A percentile compares a stretch with the other conserved stretches of the same genome.
phyloP scores from a whole-genome alignment of 805 yeast species.

The Yamadazyma sp. region DNA sequence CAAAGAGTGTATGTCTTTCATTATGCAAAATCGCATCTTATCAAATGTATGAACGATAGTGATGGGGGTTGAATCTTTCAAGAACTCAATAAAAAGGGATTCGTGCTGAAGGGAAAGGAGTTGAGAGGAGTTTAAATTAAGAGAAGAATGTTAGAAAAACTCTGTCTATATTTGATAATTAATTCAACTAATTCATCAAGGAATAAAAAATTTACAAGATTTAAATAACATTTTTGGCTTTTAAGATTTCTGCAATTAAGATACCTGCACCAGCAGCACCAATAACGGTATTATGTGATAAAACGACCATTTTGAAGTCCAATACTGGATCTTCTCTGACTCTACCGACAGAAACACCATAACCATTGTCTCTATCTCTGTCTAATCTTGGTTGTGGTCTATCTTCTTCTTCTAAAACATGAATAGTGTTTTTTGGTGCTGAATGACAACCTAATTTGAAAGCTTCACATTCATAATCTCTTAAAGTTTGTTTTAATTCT shows the following conservation, averaged over 20 bases:
- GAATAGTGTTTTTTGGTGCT: constrained; percentile 91
- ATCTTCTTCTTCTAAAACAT: constrained; percentile 84
- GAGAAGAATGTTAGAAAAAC: no score
- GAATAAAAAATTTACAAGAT: neutral
- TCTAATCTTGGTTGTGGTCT: constrained; percentile 98
- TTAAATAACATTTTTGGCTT: constrained; percentile 71
- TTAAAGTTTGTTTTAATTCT: constrained; percentile 65
- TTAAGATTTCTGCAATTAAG: constrained; percentile 86
- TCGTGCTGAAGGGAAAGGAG: no score
- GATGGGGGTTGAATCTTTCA: neutral
- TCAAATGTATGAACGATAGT: neutral
- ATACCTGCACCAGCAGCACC: constrained; percentile 99
- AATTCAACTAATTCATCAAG: neutral
- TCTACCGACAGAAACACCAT: constrained; percentile 93
- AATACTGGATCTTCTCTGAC: constrained; percentile 89
- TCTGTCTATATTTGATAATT: no score
- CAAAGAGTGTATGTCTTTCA: no score
- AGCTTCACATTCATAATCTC: constrained; percentile 82
- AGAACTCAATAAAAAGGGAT: no score
- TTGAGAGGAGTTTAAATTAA: no score
- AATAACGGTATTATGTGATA: constrained; percentile 94
- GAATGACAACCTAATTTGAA: constrained; percentile 75
- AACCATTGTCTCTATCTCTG: constrained; percentile 92
- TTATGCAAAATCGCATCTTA: constrained; percentile 6
- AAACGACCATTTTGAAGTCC: constrained; percentile 94